These are phyloP conservation scores for Cyclotella sp. DNA, from an alignment of 108 stramenopile species.

Conservation along the genomic window DNA sequence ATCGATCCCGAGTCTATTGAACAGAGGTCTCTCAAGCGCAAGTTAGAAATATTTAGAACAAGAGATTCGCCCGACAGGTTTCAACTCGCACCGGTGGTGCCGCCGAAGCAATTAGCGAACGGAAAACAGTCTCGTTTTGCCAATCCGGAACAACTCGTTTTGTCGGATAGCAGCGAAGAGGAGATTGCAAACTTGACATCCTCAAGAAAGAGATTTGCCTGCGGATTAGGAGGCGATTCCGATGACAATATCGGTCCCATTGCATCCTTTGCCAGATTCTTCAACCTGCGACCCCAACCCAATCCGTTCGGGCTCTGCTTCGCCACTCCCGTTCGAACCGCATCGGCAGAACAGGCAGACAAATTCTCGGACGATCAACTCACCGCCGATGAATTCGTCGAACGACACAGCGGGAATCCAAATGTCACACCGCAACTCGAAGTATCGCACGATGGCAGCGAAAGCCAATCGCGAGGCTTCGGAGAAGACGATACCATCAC, in stretches of 20 bases:
- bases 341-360: slow-evolving; percentile 37
- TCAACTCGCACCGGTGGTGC: too few species aligned
- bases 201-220: slow-evolving; percentile 23
- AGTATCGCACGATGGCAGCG: slow-evolving; percentile 3
- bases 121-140: background rate
- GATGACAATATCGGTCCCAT: slow-evolving; percentile 21
- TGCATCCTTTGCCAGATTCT: slow-evolving; percentile 28
- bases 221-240: slow-evolving; percentile 1
- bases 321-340: slow-evolving; percentile 65
- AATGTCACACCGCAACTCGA: slow-evolving; percentile 8
- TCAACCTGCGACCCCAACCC: slow-evolving; percentile 19
- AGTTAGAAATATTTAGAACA: slow-evolving; percentile 34
- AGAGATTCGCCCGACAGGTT: background rate
- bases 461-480: slow-evolving; percentile 24
- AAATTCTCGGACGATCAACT: slow-evolving; percentile 35
- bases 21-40: slow-evolving; percentile 37
- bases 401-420: slow-evolving; percentile 4
- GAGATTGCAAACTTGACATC: slow-evolving; percentile 20
- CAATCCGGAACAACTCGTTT: background rate
- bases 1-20: slow-evolving; percentile 19
- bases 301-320: slow-evolving; percentile 64
- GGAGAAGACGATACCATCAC: slow-evolving; percentile 63
- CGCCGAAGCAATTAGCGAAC: background rate
- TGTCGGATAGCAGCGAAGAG: slow-evolving; percentile 23
- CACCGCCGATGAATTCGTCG: slow-evolving; percentile 32